These are phyloP conservation scores for Hemisphaericaspora xylanilytica DNA, from an alignment of 1,139 yeast genomes.

Conservation along the genomic window DNA sequence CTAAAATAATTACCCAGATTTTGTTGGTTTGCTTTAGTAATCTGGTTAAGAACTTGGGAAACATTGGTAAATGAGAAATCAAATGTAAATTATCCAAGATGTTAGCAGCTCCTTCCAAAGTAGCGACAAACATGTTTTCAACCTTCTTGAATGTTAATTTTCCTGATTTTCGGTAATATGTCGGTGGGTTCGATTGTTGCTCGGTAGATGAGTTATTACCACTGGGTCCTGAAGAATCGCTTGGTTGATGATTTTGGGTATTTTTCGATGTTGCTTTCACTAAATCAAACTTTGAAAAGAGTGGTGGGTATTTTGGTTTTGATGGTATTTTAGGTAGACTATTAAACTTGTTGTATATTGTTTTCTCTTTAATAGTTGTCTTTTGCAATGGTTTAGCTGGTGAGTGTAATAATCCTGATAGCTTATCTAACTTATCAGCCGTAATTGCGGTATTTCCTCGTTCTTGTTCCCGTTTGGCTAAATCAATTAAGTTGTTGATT, in stretches of 20 bases:
- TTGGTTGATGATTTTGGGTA: conserved; percentile 4
- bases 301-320: conserved; percentile 24
- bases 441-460: conserved; percentile 36
- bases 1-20: conserved; percentile 43
- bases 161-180: conserved; percentile 10
- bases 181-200: conserved; percentile 6
- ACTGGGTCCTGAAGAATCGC: conserved; percentile 3
- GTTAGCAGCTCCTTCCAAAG: conserved; percentile 40
- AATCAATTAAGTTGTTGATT: conserved; percentile 24
- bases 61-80: conserved; percentile 44
- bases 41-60: conserved; percentile 32
- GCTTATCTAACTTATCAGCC: conserved; percentile 29
- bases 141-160: conserved; percentile 27
- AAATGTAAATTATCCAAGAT: conserved; percentile 45
- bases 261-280: conserved; percentile 5
- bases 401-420: conserved; percentile 21
- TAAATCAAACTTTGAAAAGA: conserved; percentile 24
- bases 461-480: conserved; percentile 34
- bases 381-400: conserved; percentile 9
- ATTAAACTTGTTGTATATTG: conserved; percentile 13
- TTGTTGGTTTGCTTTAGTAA: conserved; percentile 45
- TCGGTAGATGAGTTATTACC: conserved; percentile 6
- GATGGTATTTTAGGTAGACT: conserved; percentile 19
- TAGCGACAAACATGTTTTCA: conserved; percentile 30
- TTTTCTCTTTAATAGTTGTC: conserved; percentile 4